Base-by-base conservation (phyloP, 2,329 filamentous ascomycete genomes). In the Fusarium buharicum region DNA sequence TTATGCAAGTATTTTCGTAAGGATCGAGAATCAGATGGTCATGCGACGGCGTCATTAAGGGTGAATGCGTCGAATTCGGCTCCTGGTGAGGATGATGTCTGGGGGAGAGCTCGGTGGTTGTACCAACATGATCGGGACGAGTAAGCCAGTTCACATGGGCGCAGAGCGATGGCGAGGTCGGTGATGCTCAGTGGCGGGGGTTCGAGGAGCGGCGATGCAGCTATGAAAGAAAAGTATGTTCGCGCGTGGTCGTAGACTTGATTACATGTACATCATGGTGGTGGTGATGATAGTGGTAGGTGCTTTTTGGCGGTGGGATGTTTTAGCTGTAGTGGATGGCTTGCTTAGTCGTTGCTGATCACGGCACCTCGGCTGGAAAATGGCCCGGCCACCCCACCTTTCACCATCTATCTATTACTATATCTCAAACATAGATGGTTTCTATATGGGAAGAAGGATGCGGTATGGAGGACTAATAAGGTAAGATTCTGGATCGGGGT, bases 41-140 rank as follows among this genome's bases (percentile, higher is more conserved):
- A 54, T 57, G 48, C 53, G 64, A 54, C 59, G 82, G 81, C 82
- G 84, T 85, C 69, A 76, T 82, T 76, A 66, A 65, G 71, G 70
- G 62, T 67, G 64, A 58, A 57, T 54, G 59, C 66, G 71, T 64
- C 61, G 64, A 59, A 64, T 69, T 73, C 71, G 73, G 72, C 75
- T 75, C 72, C 74, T 70, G 66, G 71, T 59, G 72, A 74, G 64
- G 72, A 68, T 72, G 63, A 64, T 74, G 66, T 73, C 71, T 75
- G 71, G 70, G 73, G 73, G 64, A 69, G 68, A 66, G 66, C 64
- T 72, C 62, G 69, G 67, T 64, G 70, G 70, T 72, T 73, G 72
- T 71, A 74, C 72, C 73, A 77, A 78, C 77, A 79, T 79, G 77
- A 76, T 79, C 76, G 70, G 69, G 69, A 60, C 40, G 62, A 46